Conservation (phyloP, 1,139 yeast species). For the Saccharomycopsis phalli region DNA sequence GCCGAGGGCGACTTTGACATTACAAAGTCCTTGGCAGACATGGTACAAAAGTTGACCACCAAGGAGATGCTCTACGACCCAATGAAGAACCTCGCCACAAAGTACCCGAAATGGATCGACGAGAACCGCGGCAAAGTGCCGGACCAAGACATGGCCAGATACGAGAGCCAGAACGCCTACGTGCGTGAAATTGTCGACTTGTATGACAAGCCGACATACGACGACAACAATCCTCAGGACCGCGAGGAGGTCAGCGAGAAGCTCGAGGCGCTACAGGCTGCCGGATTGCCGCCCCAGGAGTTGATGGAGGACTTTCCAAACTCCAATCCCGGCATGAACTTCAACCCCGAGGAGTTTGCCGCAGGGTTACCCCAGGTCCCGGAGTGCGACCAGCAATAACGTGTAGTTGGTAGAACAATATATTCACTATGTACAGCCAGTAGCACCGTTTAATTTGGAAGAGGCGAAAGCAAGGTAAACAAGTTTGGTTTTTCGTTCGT, state of each 20-base stretch:
- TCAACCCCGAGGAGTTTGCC: conserved; percentile 4
- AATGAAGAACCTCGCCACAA: conserved; percentile 66
- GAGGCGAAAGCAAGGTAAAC: conserved; percentile 44
- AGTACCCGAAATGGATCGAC: conserved; percentile 38
- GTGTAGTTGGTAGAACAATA: background rate
- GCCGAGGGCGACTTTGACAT: conserved; percentile 46
- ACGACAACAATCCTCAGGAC: conserved; percentile 42
- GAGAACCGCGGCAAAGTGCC: conserved; percentile 36
- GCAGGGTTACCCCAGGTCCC: conserved; percentile 4
- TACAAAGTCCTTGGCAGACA: conserved; percentile 59
- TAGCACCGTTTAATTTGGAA: too few species aligned
- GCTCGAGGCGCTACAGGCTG: conserved; percentile 64
- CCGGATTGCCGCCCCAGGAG: conserved; percentile 86
- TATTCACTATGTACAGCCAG: background rate
- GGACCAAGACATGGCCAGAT: conserved; percentile 41
- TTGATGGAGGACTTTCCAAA: conserved; percentile 51
- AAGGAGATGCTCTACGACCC: conserved; percentile 87
- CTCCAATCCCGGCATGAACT: conserved; percentile 16
- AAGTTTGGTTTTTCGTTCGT: conserved; percentile 79
- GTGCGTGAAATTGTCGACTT: conserved; percentile 45
- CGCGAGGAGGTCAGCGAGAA: conserved; percentile 46
- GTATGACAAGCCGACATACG: conserved; percentile 48
- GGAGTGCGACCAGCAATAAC: conserved; percentile 14
- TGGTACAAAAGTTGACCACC: conserved; percentile 77
- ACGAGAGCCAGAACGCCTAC: conserved; percentile 45